Evolutionary conservation across 1,139 yeast species (phyloP).

Genomic region (Debaryomyces nepalensis): DNA sequence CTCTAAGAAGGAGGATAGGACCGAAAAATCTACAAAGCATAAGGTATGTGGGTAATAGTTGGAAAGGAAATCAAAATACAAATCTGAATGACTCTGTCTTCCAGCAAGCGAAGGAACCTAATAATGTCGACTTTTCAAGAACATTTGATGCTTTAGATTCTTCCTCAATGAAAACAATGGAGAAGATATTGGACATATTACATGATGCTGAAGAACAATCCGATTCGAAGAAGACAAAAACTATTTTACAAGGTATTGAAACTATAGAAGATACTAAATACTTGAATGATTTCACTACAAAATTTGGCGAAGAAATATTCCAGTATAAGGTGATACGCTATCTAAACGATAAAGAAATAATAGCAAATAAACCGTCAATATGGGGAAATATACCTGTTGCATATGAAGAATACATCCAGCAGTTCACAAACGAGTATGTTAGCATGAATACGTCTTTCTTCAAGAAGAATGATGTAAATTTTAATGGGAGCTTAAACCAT

Average conservation of each 20-base stretch:
- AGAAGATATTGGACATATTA: slow-evolving; percentile 20
- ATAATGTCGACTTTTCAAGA: slow-evolving; percentile 14
- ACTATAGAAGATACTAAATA: slow-evolving; percentile 10
- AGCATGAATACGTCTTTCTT: slow-evolving; percentile 15
- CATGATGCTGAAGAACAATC: slow-evolving; percentile 16
- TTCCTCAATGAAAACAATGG: slow-evolving; percentile 24
- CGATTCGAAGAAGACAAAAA: slow-evolving; percentile 2
- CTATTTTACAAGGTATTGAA: slow-evolving; percentile 3
- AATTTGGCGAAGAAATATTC: slow-evolving; percentile 23
- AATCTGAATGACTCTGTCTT: not conserved
- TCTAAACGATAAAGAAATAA: slow-evolving; percentile 20
- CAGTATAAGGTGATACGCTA: slow-evolving; percentile 22
- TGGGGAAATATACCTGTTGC: slow-evolving; percentile 14
- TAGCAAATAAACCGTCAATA: slow-evolving; percentile 17
- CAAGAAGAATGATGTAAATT: slow-evolving; percentile 16
- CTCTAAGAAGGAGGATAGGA: not conserved
- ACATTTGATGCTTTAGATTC: slow-evolving; percentile 19
- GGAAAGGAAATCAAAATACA: not conserved
- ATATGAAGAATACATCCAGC: slow-evolving; percentile 1
- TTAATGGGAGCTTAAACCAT: slow-evolving; percentile 13
- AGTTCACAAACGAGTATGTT: slow-evolving; percentile 10
- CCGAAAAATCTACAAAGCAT: not conserved
- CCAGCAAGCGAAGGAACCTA: slow-evolving; percentile 1
- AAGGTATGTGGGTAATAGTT: not conserved
- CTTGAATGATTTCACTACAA: slow-evolving; percentile 13